Evolutionary conservation across 768 basidiomycete species (phyloP).

Genomic region (Psilocybe subaeruginosa): DNA sequence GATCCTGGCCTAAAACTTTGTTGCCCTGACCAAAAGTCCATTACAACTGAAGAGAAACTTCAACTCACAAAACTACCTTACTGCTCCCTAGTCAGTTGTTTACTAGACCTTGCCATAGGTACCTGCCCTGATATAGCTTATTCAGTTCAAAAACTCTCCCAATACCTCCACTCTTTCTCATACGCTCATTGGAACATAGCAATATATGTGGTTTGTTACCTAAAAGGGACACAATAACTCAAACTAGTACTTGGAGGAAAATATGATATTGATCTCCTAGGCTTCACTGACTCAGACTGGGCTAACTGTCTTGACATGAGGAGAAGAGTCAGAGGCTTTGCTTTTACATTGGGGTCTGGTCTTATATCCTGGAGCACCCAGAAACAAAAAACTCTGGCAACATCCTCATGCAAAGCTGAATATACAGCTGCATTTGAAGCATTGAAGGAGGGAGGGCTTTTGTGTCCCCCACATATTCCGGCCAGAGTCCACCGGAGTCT

Average conservation of each 20-base stretch:
- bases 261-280: constrained; percentile 18
- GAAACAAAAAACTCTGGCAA: constrained; percentile 12
- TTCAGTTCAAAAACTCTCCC: constrained; percentile 19
- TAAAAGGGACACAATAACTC: constrained; percentile 20
- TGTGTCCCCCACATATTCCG: too few species aligned
- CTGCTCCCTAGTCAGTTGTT: constrained; percentile 19
- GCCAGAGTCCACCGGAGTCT: too few species aligned
- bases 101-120: constrained; percentile 15
- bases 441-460: constrained; percentile 15
- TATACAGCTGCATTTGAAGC: constrained; percentile 43
- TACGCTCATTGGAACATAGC: constrained; percentile 30
- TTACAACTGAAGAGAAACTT: constrained; percentile 1
- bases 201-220: constrained; percentile 21
- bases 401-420: constrained; percentile 41
- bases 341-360: constrained; percentile 25
- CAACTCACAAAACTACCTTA: constrained; percentile 20
- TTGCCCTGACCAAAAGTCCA: not conserved
- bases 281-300: constrained; percentile 30
- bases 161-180: constrained; percentile 30
- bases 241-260: constrained; percentile 19
- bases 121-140: not conserved
- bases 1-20: constrained; percentile 20
- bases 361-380: constrained; percentile 33
- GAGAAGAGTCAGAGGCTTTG: constrained; percentile 23
- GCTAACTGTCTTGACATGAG: constrained; percentile 26